These are phyloP conservation scores for Heimioporus sp. DNA, from an alignment of 768 basidiomycete genomes.

Conservation along the genomic window DNA sequence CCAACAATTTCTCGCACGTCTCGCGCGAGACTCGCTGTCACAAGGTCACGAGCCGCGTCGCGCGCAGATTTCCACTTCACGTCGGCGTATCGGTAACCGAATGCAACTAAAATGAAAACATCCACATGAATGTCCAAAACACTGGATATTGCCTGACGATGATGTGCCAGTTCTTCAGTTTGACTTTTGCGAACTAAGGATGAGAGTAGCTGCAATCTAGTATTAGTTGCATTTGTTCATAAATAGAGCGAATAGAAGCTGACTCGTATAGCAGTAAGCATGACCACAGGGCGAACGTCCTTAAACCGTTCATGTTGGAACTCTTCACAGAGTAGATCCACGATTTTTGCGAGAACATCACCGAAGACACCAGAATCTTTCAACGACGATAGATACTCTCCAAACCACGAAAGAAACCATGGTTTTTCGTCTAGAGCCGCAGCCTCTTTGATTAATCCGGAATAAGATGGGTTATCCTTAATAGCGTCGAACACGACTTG, in stretches of 20 bases:
- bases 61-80: conserved; percentile 44
- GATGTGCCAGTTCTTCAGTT: conserved; percentile 22
- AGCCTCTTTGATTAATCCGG: conserved; percentile 40
- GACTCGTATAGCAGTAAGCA: conserved; percentile 63
- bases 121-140: conserved; percentile 53
- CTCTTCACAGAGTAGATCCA: conserved; percentile 76
- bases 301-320: conserved; percentile 75
- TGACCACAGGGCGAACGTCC: conserved; percentile 54
- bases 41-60: conserved; percentile 40
- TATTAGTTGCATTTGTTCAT: conserved; percentile 7
- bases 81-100: conserved; percentile 37
- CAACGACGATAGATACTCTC: conserved; percentile 59
- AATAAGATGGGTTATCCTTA: conserved; percentile 69
- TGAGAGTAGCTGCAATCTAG: conserved; percentile 29
- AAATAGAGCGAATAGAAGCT: conserved; percentile 27
- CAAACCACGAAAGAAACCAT: conserved; percentile 64
- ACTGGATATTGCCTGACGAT: conserved; percentile 30
- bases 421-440: conserved; percentile 34
- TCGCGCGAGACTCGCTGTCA: conserved; percentile 30
- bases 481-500: conserved; percentile 79
- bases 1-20: conserved; percentile 34
- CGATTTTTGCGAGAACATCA: conserved; percentile 71
- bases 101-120: conserved; percentile 45
- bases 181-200: conserved; percentile 34
- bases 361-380: conserved; percentile 46